Evolutionary conservation across 1,284 basidiomycete genomes (phyloP).

Genomic region (Apiotrichum laibachii): DNA sequence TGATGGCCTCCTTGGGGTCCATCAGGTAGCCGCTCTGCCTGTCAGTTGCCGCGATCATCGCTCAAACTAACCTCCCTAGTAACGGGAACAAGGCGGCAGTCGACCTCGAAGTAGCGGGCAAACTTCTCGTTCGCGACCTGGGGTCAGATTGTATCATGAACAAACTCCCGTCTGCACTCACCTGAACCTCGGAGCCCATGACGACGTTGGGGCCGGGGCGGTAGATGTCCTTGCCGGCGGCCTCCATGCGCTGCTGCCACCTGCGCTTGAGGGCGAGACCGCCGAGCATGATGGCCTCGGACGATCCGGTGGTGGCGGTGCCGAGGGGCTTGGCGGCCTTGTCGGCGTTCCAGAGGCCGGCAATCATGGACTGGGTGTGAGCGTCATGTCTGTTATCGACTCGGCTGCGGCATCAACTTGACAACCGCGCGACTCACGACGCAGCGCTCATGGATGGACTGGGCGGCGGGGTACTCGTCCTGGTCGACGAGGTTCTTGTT

Average conservation of each 20-base stretch:
- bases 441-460: constrained; percentile 73
- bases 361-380: constrained; percentile 64
- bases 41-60: no score
- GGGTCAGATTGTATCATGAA: background rate
- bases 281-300: constrained; percentile 86
- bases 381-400: background rate
- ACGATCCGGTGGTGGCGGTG: constrained; percentile 90
- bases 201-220: constrained; percentile 65
- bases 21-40: constrained; percentile 68
- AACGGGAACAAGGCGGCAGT: constrained; percentile 25
- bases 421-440: constrained; percentile 27
- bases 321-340: constrained; percentile 70
- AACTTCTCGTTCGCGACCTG: constrained; percentile 75
- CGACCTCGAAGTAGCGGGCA: constrained; percentile 62
- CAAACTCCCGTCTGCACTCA: background rate
- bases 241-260: constrained; percentile 87
- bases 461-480: constrained; percentile 84
- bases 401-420: background rate
- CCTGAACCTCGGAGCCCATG: constrained; percentile 71
- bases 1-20: constrained; percentile 77
- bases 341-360: constrained; percentile 89
- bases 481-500: constrained; percentile 86
- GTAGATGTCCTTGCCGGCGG: constrained; percentile 77
- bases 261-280: constrained; percentile 91
- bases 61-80: constrained; percentile 11